These are phyloP conservation scores for Coniferiporia weirii DNA, from an alignment of 1,284 basidiomycete genomes.

Conservation along the genomic window DNA sequence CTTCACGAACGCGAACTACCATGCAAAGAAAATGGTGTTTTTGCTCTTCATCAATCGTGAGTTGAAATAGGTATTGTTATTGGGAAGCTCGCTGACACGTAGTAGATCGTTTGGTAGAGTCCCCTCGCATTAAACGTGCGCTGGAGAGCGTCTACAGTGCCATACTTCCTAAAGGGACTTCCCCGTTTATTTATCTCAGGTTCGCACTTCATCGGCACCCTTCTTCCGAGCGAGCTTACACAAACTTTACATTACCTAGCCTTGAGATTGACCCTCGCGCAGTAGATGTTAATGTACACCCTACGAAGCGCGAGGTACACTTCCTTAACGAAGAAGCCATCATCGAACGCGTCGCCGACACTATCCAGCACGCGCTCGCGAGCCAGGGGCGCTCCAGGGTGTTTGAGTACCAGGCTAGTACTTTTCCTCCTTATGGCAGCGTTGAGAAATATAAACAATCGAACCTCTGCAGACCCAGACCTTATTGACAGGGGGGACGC, in stretches of 20 bases:
- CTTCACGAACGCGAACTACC: slow-evolving; percentile 87
- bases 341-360: slow-evolving; percentile 74
- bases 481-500: slow-evolving; percentile 50
- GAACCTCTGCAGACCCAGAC: slow-evolving; percentile 39
- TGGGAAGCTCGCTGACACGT: not conserved
- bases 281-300: slow-evolving; percentile 97
- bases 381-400: slow-evolving; percentile 64
- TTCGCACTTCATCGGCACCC: slow-evolving; percentile 26
- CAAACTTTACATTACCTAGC: slow-evolving; percentile 33
- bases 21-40: slow-evolving; percentile 80
- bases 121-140: slow-evolving; percentile 79
- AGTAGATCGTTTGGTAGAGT: slow-evolving; percentile 96
- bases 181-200: slow-evolving; percentile 92
- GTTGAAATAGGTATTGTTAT: slow-evolving; percentile 26
- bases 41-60: slow-evolving; percentile 96
- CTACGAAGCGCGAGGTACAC: slow-evolving; percentile 95
- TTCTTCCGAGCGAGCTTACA: not conserved
- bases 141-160: slow-evolving; percentile 84
- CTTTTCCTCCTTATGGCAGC: not conserved
- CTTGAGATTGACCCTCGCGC: slow-evolving; percentile 81
- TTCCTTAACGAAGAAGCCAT: slow-evolving; percentile 93
- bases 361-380: slow-evolving; percentile 62
- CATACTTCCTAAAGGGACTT: slow-evolving; percentile 87
- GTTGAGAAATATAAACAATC: not conserved
- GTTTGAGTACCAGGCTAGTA: slow-evolving; percentile 76